phyloP scores from a whole-genome alignment of 2,329 filamentous ascomycete genomes.

The Epichloe coenophiala region DNA sequence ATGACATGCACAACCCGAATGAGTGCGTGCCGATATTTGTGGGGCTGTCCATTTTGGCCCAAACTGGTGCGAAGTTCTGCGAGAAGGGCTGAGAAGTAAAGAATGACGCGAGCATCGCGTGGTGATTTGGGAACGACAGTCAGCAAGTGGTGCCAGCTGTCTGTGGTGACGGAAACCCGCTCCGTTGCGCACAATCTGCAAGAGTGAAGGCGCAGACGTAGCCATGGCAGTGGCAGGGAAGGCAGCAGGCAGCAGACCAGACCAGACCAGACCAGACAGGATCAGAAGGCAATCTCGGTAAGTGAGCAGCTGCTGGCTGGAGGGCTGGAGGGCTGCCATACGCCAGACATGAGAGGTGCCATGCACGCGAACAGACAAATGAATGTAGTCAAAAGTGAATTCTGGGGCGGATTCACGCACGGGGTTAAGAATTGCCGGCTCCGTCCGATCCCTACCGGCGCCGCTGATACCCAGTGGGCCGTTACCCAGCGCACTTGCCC shows the following conservation, averaged over 20 bases:
- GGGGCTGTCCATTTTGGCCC: background rate
- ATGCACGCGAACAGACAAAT: no score
- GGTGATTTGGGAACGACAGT: constrained; percentile 2
- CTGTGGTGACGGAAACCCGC: background rate
- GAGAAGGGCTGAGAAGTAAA: background rate
- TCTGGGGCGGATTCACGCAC: background rate
- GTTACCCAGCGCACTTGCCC: no score
- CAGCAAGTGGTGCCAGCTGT: background rate
- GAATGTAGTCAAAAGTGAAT: no score
- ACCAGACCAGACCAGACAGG: no score
- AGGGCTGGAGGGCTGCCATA: background rate
- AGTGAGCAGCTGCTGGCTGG: no score
- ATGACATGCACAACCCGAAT: constrained; percentile 22
- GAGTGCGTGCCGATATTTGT: constrained; percentile 5
- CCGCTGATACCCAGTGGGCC: no score
- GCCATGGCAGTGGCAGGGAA: background rate
- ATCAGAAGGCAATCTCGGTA: no score
- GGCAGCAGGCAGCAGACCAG: no score
- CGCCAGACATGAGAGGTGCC: no score
- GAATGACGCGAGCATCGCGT: background rate
- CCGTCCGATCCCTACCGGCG: background rate
- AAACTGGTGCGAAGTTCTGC: background rate
- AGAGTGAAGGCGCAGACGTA: background rate
- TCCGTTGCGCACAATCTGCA: background rate
- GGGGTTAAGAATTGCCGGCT: constrained; percentile 6